These are phyloP conservation scores for Colletotrichum sidae DNA, from an alignment of 2,329 filamentous ascomycete genomes.

Conservation along the genomic window DNA sequence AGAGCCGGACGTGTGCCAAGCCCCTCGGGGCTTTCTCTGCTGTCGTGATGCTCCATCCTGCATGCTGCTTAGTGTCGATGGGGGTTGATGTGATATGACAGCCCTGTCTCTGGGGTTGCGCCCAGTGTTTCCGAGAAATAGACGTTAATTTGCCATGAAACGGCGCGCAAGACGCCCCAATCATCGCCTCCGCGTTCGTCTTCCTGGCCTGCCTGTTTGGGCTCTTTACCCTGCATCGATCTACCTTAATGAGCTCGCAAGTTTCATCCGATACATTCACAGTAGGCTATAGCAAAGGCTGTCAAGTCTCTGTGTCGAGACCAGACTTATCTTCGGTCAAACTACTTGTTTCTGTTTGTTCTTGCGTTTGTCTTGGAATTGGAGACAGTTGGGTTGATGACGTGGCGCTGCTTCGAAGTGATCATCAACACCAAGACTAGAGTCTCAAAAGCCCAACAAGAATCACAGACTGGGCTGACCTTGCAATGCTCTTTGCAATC, in stretches of 20 bases:
- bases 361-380: too few relatives aligned
- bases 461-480: too few relatives aligned
- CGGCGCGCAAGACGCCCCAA: constrained; percentile 8
- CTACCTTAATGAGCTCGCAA: constrained; percentile 1
- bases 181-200: not conserved
- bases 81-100: not conserved
- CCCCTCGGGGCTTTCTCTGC: constrained; percentile 2
- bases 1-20: not conserved
- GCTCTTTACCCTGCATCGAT: constrained; percentile 24
- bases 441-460: too few relatives aligned
- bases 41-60: constrained; percentile 5
- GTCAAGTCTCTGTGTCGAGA: too few relatives aligned
- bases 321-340: too few relatives aligned
- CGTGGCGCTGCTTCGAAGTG: not conserved
- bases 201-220: not conserved
- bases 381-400: not conserved
- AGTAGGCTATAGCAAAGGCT: too few relatives aligned
- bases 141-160: constrained; percentile 24
- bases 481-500: not conserved
- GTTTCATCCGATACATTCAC: not conserved
- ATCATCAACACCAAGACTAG: too few relatives aligned
- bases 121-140: constrained; percentile 23
- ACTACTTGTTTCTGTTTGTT: too few relatives aligned
- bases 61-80: not conserved
- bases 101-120: constrained; percentile 9